Evolutionary conservation across 139 green algal species (phyloP).

Genomic region (Edaphochlamys debaryana): DNA sequence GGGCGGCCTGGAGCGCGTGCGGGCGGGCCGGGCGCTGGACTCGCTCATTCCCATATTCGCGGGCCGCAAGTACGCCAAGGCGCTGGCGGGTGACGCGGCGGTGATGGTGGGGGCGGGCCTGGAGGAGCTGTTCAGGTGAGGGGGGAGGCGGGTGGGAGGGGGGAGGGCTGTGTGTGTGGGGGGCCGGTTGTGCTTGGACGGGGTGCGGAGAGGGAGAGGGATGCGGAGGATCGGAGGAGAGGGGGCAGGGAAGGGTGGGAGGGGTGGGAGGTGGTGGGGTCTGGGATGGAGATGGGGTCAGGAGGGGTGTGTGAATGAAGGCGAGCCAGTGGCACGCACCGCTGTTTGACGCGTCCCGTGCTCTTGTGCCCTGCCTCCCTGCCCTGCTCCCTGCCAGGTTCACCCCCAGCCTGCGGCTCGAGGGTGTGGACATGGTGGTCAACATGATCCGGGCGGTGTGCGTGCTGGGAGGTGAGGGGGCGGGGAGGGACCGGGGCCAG

Average conservation of each 20-base stretch:
- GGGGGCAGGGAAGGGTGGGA: background rate
- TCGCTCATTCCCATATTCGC: constrained; percentile 85
- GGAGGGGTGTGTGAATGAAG: no score
- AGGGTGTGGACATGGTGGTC: constrained; percentile 75
- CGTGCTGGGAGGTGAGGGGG: constrained; percentile 68
- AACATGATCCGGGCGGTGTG: constrained; percentile 74
- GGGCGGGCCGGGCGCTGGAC: constrained; percentile 64
- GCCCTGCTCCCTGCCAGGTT: constrained; percentile 73
- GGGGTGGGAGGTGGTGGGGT: no score
- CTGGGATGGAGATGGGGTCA: no score
- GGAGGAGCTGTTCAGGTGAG: constrained; percentile 90
- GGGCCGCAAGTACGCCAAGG: constrained; percentile 31
- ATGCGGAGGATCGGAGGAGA: no score
- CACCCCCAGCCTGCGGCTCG: constrained; percentile 71
- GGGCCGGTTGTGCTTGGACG: background rate
- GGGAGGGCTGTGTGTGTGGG: background rate
- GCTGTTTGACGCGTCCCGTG: background rate
- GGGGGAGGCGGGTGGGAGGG: no score
- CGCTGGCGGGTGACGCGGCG: constrained; percentile 73
- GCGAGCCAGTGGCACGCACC: background rate
- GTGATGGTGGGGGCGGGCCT: constrained; percentile 81
- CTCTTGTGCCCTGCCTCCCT: background rate
- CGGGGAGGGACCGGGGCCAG: no score
- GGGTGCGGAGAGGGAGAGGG: background rate
- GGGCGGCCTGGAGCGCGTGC: constrained; percentile 77